Evolutionary conservation across 371 early-diverging fungal genomes (phyloP), one percentile per base, ranked within the genome.

Genomic region (Apophysomyces trapeziformis): DNA sequence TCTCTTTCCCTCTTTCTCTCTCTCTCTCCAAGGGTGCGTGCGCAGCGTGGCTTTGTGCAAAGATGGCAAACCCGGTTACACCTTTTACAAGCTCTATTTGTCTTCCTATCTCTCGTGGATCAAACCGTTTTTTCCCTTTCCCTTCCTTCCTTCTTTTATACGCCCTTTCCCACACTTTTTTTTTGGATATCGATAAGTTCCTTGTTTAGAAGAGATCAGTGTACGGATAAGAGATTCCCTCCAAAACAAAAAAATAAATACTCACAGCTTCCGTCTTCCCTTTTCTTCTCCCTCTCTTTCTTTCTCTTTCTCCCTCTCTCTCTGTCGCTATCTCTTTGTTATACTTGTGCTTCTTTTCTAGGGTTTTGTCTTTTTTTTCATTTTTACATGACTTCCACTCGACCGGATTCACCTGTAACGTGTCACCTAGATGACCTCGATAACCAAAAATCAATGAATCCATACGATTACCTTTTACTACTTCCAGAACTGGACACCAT

Each of bases 391-490:
- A 39, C 38, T 12, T 14, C 38, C 14, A n/a, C 37, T 39, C 64
- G n/a, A 50, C 38, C 41, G 18, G 11, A 18, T 50, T 63, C 64
- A 54, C 11, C 38, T n/a, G 32, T 26, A 26, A 36, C 36, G n/a
- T 38, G 36, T 37, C 5, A 13, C 11, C 8, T 43, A 21, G 37
- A 37, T 37, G 58, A 45, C 36, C 32, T 11, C 14, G 63, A 47
- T 14, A 16, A 35, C 36, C 26, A 56, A 16, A 18, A 32, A 36
- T 37, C 13, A 58, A n/a, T 63, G 64, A 41, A 60, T 7, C 43
- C 60, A 43, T 41, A 16, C 21, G 60, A 63, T 38, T 63, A 56
- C 13, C 21, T 63, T 13, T 36, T 56, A 37, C 57, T 63, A 16
- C 39, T 63, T 38, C 57, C 64, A 26, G 64, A 63, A 38, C n/a